Evolutionary conservation across 176 grass and related monocot species (phyloP).

Genomic region (Hordeum marinum): DNA sequence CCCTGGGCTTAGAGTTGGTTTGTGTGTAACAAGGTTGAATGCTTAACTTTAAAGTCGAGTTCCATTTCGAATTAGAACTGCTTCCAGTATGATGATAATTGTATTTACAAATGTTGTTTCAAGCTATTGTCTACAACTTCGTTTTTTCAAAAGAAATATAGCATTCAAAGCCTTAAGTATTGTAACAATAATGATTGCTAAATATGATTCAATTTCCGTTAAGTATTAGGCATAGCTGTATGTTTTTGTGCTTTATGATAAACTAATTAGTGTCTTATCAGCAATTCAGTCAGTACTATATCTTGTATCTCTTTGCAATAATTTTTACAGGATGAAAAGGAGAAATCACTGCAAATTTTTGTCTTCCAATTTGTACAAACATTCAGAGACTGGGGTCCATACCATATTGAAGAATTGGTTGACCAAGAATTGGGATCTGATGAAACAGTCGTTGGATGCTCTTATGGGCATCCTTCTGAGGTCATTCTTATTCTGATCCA

Average conservation of each 20-base stretch:
- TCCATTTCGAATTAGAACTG: background rate
- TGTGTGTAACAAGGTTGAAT: constrained; percentile 7
- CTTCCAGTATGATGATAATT: background rate
- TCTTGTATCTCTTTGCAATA: constrained; percentile 8
- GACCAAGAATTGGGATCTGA: constrained; percentile 44
- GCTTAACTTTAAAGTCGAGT: background rate
- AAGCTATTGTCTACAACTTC: background rate
- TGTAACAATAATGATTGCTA: background rate
- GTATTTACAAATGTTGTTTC: background rate
- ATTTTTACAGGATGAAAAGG: constrained; percentile 72
- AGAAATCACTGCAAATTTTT: constrained; percentile 79
- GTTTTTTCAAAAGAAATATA: constrained; percentile 4
- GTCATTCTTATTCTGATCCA: constrained; percentile 88
- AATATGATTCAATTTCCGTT: background rate
- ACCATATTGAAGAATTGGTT: constrained; percentile 29
- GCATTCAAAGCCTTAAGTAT: background rate
- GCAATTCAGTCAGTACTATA: constrained; percentile 19
- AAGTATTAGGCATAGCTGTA: background rate
- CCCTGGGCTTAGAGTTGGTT: background rate
- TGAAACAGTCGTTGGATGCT: constrained; percentile 73
- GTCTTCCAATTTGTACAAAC: constrained; percentile 72
- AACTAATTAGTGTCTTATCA: background rate
- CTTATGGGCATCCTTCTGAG: constrained; percentile 74
- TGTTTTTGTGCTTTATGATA: constrained; percentile 6
- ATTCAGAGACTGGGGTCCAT: constrained; percentile 82